Conservation (phyloP, 441 rosid genomes). For the Croton laevigatus region DNA sequence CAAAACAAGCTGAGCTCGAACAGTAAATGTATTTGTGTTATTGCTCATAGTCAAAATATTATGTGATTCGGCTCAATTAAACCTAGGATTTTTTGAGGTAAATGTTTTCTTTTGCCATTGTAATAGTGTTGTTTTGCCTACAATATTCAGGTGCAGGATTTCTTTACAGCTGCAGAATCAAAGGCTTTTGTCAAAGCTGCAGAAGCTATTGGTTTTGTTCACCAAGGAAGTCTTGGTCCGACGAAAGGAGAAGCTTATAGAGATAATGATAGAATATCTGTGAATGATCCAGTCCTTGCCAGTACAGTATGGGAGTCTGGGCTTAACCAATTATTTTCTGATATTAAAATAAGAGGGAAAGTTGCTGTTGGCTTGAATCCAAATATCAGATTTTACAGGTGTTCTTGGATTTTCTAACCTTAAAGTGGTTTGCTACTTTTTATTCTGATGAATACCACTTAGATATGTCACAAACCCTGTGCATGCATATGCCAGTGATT, state of each 20-base stretch:
- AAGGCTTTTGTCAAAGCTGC: constrained; percentile 61
- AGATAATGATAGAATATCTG: constrained; percentile 78
- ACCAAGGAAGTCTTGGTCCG: constrained; percentile 95
- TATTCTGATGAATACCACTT: not conserved
- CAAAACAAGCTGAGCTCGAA: no score
- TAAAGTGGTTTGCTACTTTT: not conserved
- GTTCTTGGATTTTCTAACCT: constrained; percentile 15
- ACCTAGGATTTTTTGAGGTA: no score
- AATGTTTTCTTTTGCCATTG: not conserved
- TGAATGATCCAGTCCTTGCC: constrained; percentile 66
- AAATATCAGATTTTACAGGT: constrained; percentile 86
- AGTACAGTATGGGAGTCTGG: constrained; percentile 75
- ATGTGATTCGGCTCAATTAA: not conserved
- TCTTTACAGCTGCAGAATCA: constrained; percentile 69
- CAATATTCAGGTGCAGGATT: constrained; percentile 59
- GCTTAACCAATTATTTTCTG: constrained; percentile 52
- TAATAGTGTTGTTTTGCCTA: constrained; percentile 16
- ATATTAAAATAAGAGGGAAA: constrained; percentile 70
- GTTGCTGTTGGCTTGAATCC: constrained; percentile 88
- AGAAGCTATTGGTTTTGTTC: constrained; percentile 74
- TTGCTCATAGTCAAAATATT: no score
- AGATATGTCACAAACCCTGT: no score
- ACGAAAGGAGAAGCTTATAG: constrained; percentile 85
- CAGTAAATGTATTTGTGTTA: not conserved
- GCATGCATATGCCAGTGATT: no score